Conservation (phyloP, 2,329 filamentous ascomycete species). For the Endothia cerciana region DNA sequence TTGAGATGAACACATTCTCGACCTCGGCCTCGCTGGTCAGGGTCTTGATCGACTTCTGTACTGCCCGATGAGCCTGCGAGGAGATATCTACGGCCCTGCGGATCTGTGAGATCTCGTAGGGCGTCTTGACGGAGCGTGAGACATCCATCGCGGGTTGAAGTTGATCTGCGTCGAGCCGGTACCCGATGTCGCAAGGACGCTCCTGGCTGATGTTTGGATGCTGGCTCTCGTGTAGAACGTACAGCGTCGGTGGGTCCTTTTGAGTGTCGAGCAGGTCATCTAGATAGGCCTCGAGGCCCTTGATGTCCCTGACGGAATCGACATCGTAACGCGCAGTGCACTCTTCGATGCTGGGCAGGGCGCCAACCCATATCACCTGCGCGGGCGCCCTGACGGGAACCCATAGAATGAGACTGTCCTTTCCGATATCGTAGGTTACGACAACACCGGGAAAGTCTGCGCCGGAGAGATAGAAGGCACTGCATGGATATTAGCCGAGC, state of each 20-base stretch:
- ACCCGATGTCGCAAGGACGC: slow-evolving; percentile 38
- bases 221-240: slow-evolving; percentile 45
- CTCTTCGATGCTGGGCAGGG: slow-evolving; percentile 62
- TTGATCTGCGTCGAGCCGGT: slow-evolving; percentile 51
- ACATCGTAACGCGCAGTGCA: slow-evolving; percentile 68
- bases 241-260: slow-evolving; percentile 42
- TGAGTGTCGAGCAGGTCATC: slow-evolving; percentile 47
- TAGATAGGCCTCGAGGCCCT: slow-evolving; percentile 54
- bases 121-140: slow-evolving; percentile 79
- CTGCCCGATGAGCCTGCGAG: slow-evolving; percentile 73
- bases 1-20: slow-evolving; percentile 75
- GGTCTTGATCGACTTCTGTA: slow-evolving; percentile 65
- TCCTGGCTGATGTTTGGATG: slow-evolving; percentile 33
- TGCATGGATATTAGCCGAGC: slow-evolving; percentile 33
- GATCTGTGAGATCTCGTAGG: slow-evolving; percentile 84
- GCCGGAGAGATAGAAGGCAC: slow-evolving; percentile 64
- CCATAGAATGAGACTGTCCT: slow-evolving; percentile 71
- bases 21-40: slow-evolving; percentile 81
- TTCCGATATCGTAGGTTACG: slow-evolving; percentile 60
- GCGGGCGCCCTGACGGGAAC: slow-evolving; percentile 69
- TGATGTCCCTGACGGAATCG: slow-evolving; percentile 68
- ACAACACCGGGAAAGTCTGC: slow-evolving; percentile 58
- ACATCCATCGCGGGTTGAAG: slow-evolving; percentile 77
- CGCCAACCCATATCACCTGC: slow-evolving; percentile 66
- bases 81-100: slow-evolving; percentile 81